A percentile compares a stretch with the other conserved stretches of the same genome.
phyloP scores from a whole-genome alignment of 139 green algal genomes.

The Nannochloris sp. region DNA sequence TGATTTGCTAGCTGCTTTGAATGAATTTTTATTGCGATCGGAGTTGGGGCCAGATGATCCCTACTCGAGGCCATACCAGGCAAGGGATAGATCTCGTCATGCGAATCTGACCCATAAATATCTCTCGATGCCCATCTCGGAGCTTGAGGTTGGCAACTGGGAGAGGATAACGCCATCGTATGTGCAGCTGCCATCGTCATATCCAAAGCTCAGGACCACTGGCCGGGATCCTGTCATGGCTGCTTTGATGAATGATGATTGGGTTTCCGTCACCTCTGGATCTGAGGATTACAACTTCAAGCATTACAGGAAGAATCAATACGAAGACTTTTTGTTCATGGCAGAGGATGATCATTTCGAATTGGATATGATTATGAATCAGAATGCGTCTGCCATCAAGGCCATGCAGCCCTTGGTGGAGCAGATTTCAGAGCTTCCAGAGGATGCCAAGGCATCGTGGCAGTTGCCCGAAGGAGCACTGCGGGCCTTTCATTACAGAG shows the following conservation, averaged over 20 bases:
- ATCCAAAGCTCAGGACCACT: slow-evolving; percentile 19
- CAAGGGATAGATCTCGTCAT: slow-evolving; percentile 15
- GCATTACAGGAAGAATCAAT: slow-evolving; percentile 99
- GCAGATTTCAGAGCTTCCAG: slow-evolving; percentile 39
- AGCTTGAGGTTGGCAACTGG: slow-evolving; percentile 74
- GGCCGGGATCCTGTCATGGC: slow-evolving; percentile 37
- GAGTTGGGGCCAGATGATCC: slow-evolving; percentile 41
- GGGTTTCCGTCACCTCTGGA: slow-evolving; percentile 91
- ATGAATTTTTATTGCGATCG: slow-evolving; percentile 70
- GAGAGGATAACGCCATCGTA: slow-evolving; percentile 80
- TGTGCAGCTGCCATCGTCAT: slow-evolving; percentile 70
- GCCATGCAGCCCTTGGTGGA: slow-evolving; percentile 47
- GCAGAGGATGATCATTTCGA: slow-evolving; percentile 97
- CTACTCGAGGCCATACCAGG: slow-evolving; percentile 27
- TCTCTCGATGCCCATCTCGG: slow-evolving; percentile 77
- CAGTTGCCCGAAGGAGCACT: slow-evolving; percentile 29
- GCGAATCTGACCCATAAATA: slow-evolving; percentile 59
- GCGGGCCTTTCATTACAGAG: slow-evolving; percentile 58
- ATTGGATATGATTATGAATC: slow-evolving; percentile 93
- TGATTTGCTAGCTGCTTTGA: slow-evolving; percentile 78
- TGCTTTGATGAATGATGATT: slow-evolving; percentile 79
- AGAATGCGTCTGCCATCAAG: slow-evolving; percentile 55
- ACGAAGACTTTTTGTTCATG: slow-evolving; percentile 82
- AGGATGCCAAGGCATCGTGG: slow-evolving; percentile 54
- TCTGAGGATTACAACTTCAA: slow-evolving; percentile 88